These are phyloP conservation scores for Mimosa bimucronata DNA, from an alignment of 306 rosid genomes.

Conservation along the genomic window DNA sequence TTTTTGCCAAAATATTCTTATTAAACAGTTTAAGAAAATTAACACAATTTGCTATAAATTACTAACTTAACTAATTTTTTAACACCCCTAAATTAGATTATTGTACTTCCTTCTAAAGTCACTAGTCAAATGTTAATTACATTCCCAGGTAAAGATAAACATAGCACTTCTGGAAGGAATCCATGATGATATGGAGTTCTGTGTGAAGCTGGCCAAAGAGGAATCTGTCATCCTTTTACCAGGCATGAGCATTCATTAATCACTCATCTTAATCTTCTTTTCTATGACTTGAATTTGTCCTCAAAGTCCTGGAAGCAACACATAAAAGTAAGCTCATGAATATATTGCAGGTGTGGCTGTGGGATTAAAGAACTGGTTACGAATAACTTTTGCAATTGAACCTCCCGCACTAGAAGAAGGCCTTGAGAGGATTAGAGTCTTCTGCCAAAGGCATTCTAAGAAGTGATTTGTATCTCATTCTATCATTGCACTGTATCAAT, in stretches of 20 bases:
- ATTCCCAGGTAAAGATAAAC: conserved; percentile 53
- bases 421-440: conserved; percentile 48
- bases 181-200: conserved; percentile 49
- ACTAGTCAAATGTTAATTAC: neutral
- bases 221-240: conserved; percentile 3
- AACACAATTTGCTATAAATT: too few species aligned
- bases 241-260: neutral
- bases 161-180: conserved; percentile 49
- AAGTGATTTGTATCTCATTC: neutral
- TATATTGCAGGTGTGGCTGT: conserved; percentile 45
- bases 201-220: conserved; percentile 7
- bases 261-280: neutral
- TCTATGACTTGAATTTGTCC: neutral
- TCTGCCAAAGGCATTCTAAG: conserved; percentile 52
- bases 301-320: neutral
- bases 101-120: neutral
- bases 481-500: neutral
- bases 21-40: too few species aligned
- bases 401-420: conserved; percentile 56
- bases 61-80: too few species aligned
- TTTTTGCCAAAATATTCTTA: too few species aligned
- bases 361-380: conserved; percentile 62
- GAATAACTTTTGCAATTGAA: conserved; percentile 53
- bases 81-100: too few species aligned
- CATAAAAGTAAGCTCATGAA: neutral